A percentile compares a stretch with the other conserved stretches of the same genome.
Conservation (phyloP, 2,329 filamentous ascomycete genomes). For the Leptographium radiaticola region DNA sequence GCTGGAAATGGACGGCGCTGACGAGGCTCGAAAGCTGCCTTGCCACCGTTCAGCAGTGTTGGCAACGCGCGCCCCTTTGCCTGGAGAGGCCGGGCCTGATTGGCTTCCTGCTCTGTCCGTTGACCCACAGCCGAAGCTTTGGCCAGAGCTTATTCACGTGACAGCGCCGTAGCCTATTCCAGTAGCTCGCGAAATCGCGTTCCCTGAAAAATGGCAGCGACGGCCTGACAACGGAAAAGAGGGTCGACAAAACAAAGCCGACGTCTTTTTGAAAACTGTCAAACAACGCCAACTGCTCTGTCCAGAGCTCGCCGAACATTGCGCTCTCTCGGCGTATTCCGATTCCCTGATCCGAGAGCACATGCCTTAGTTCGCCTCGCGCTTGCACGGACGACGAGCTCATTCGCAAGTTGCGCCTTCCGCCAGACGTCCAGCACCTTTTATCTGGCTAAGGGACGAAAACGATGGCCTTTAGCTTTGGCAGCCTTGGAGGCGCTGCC, state of each 20-base stretch:
- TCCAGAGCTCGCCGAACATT: not conserved
- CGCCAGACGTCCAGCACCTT: not conserved
- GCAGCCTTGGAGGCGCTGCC: constrained; percentile 29
- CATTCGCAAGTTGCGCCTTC: not conserved
- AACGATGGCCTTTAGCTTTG: constrained; percentile 53
- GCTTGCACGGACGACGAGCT: not conserved
- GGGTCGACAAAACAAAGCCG: not conserved
- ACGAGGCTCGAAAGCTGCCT: constrained; percentile 43
- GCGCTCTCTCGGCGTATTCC: not conserved
- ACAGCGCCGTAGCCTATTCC: not conserved
- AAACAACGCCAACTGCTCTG: not conserved
- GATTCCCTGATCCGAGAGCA: not conserved
- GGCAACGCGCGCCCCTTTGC: constrained; percentile 5
- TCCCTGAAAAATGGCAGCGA: not conserved
- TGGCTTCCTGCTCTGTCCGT: not conserved
- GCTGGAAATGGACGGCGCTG: constrained; percentile 9
- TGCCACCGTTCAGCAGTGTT: constrained; percentile 8
- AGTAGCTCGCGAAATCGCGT: constrained; percentile 7
- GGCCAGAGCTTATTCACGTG: constrained; percentile 1
- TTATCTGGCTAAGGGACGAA: not conserved
- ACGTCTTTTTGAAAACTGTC: not conserved
- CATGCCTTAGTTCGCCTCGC: not conserved
- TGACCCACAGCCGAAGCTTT: not conserved
- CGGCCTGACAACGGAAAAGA: not conserved
- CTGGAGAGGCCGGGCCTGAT: constrained; percentile 1